Conservation (phyloP, 2,329 filamentous ascomycete genomes). For the Fusarium drepaniforme region DNA sequence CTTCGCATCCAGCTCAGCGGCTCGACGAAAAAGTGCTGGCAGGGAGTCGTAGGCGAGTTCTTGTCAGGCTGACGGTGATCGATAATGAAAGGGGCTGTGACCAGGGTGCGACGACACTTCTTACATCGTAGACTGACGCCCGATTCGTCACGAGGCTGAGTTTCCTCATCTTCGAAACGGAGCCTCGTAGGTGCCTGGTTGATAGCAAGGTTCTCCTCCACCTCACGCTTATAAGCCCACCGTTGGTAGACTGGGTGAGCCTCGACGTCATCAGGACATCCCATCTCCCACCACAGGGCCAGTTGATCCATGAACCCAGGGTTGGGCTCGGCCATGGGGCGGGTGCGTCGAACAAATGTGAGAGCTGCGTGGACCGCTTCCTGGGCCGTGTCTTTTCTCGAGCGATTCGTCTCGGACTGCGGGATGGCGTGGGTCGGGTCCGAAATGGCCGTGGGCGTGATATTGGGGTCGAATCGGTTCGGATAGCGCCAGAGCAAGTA, state of each 20-base stretch:
- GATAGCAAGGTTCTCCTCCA: slow-evolving; percentile 72
- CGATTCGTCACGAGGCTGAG: slow-evolving; percentile 51
- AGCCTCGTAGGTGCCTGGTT: slow-evolving; percentile 86
- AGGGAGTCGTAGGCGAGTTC: slow-evolving; percentile 54
- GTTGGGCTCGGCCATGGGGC: slow-evolving; percentile 89
- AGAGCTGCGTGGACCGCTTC: slow-evolving; percentile 73
- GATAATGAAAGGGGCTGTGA: slow-evolving; percentile 71
- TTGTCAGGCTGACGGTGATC: slow-evolving; percentile 63
- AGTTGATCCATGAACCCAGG: slow-evolving; percentile 92
- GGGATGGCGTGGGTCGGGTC: slow-evolving; percentile 22
- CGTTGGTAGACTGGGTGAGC: slow-evolving; percentile 83
- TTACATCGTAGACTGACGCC: slow-evolving; percentile 77
- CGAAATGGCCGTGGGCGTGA: slow-evolving; percentile 44
- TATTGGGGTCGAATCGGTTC: slow-evolving; percentile 60
- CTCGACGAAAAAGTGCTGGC: slow-evolving; percentile 91
- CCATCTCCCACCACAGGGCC: slow-evolving; percentile 88
- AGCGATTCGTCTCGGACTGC: slow-evolving; percentile 31
- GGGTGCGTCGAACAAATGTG: slow-evolving; percentile 74
- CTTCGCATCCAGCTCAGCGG: slow-evolving; percentile 95
- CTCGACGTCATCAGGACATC: slow-evolving; percentile 75
- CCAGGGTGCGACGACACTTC: slow-evolving; percentile 82
- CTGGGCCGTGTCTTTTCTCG: slow-evolving; percentile 51
- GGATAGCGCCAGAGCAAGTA: slow-evolving; percentile 82
- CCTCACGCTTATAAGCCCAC: slow-evolving; percentile 68
- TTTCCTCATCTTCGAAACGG: slow-evolving; percentile 82